Base-by-base conservation (phyloP, 1,139 yeast species). In the Pichia sp. region DNA sequence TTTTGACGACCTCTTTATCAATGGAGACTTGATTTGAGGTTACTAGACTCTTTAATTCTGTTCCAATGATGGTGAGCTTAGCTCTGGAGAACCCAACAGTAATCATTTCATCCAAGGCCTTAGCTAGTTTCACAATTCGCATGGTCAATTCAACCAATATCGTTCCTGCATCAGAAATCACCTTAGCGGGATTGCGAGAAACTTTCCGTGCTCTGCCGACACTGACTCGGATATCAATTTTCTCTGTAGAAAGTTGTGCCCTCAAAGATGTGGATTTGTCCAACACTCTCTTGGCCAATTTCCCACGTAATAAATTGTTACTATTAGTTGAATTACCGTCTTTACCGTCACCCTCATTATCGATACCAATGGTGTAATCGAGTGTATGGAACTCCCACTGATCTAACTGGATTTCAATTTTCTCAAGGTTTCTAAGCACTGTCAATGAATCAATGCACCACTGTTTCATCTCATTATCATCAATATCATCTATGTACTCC, bases 301-400 rank as follows among this genome's bases (percentile, higher is more conserved):
- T 66, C 4, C 16, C 16, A 5, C 12, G 14, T 7, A 25, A 3
- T 2, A 11, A 11, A 13, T 2, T 3, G 14, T n/a, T 13, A 15
- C 11, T 16, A 19, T 11, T 22, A 8, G 13, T 5, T 13, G 25
- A 15, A 19, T 19, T 33, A 15, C 27, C 44, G 67, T 72, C 35
- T 60, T 63, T 20, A n/a, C 11, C 15, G n/a, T 15, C 14, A 19
- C 23, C 16, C 14, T 29, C 24, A 13, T 29, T 29, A n/a, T 27
- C 14, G 6, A 32, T 29, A 29, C 28, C 34, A 23, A 39, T 29
- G 8, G 39, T 70, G 42, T 67, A 65, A 45, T 73, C 77, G 27
- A 74, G 53, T n/a, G 78, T 70, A 33, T 70, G 57, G 42, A 73
- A 72, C 35, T 73, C 76, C 80, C 80, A 74, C 44, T 69, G 69